A percentile compares a stretch with the other conserved stretches of the same genome.
phyloP scores from a whole-genome alignment of 352 stramenopile genomes.

The Phytophthora meadii region DNA sequence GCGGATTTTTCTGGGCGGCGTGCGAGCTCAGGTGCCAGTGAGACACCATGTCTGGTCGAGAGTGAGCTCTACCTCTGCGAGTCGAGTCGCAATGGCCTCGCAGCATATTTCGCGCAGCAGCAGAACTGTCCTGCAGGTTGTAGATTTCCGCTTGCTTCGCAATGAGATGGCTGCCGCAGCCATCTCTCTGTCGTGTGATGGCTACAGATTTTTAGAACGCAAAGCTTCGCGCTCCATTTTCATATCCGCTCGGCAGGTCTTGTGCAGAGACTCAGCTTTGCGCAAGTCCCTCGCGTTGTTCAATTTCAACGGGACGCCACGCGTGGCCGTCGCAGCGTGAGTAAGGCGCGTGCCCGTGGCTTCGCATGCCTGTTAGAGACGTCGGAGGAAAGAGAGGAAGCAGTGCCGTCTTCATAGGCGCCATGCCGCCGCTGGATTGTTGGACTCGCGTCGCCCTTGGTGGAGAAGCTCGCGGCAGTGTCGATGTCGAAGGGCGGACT shows the following conservation, averaged over 20 bases:
- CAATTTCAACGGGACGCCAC: slow-evolving; percentile 28
- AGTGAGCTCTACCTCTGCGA: neutral
- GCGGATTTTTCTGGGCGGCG: slow-evolving; percentile 14
- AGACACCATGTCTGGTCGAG: slow-evolving; percentile 28
- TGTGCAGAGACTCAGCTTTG: slow-evolving; percentile 6
- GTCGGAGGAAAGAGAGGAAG: neutral
- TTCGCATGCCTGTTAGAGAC: slow-evolving; percentile 8
- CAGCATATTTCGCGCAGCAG: too few relatives aligned
- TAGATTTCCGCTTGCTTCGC: neutral
- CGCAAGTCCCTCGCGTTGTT: slow-evolving; percentile 21
- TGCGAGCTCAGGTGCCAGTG: slow-evolving; percentile 26
- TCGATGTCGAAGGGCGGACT: slow-evolving; percentile 1
- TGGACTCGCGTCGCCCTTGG: neutral
- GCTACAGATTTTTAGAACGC: slow-evolving; percentile 20
- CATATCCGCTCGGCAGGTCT: slow-evolving; percentile 7
- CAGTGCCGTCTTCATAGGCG: too few relatives aligned
- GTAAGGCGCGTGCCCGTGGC: slow-evolving; percentile 4
- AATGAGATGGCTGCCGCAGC: too few relatives aligned
- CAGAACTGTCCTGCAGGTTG: too few relatives aligned
- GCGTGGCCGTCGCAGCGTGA: slow-evolving; percentile 9
- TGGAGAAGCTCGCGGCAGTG: neutral
- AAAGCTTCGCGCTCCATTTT: slow-evolving; percentile 11
- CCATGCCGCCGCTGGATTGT: slow-evolving; percentile 4
- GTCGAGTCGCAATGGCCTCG: too few relatives aligned
- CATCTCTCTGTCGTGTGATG: neutral